Evolutionary conservation across 805 yeast genomes (phyloP), one percentile per base, ranked within the genome.

Genomic region (Nakazawaea molendinolei): DNA sequence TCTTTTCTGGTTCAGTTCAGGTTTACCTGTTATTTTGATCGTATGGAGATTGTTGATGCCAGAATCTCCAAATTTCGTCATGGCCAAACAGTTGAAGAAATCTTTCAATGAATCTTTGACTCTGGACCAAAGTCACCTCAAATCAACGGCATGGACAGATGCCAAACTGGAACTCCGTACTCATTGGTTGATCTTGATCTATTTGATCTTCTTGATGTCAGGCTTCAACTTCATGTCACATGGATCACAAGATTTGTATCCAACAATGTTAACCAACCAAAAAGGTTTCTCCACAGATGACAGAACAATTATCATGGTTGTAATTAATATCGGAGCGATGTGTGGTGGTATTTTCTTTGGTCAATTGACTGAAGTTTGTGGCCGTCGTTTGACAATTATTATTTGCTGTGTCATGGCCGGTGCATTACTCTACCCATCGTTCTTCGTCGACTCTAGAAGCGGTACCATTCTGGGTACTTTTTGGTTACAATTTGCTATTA

Each of bases 191-290:
- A 58, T 74, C 42, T 61, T 75, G 42, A 49, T 71, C 30, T 81
- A 77, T 54, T 56, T 73, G 44, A 70, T 82, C 26, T 50, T 80
- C 9, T 58, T 78, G 52, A 71, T 79, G 79, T 68, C 82, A 14
- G 83, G 80, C 14, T 74, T 78, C 65, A 80, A 79, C 56, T 81
- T 79, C 60, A 69, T 72, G 60, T 71, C 84, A 7, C 90, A 81
- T 47, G 86, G 85, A 1, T 74, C 86, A 5, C 87, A 81, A 57
- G 90, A 81, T 53, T 59, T 81, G 50, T 77, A 69, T 55, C 85
- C 86, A 25, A 76, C 85, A 1, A 61, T 76, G 59, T 59, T 81
- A 33, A 61, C 64, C 18, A 64, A 62, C 16, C 86, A 80, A 52
- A 61, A 73, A 21, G 61, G 52, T 8, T 66, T 67, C 43, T 50